Evolutionary conservation across 495 filamentous ascomycete species (phyloP).

Genomic region (Cryomyces minteri): DNA sequence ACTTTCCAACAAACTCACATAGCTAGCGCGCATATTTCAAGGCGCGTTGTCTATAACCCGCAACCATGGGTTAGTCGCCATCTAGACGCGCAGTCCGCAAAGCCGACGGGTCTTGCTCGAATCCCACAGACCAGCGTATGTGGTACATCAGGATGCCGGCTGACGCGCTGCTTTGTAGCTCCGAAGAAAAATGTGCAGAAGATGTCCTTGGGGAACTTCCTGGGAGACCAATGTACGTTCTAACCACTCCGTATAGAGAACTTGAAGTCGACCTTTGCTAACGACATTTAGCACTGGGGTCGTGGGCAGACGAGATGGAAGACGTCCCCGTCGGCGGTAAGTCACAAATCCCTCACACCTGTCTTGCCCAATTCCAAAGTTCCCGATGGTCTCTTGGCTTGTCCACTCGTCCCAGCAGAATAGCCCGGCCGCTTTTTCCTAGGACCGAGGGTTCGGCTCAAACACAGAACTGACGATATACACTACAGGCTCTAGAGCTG

Average conservation of each 20-base stretch:
- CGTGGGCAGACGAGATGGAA: constrained; percentile 98
- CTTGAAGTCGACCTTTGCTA: constrained; percentile 1
- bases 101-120: not conserved
- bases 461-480: no score
- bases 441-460: not conserved
- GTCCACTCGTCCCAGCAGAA: constrained; percentile 3
- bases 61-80: constrained; percentile 22
- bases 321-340: constrained; percentile 57
- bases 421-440: not conserved
- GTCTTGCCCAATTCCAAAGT: not conserved
- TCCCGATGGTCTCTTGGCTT: constrained; percentile 13
- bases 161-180: constrained; percentile 29
- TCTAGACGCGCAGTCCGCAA: constrained; percentile 8
- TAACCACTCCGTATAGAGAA: not conserved
- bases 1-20: not conserved
- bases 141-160: no score
- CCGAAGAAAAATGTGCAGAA: constrained; percentile 84
- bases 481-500: constrained; percentile 12
- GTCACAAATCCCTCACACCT: constrained; percentile 14
- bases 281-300: constrained; percentile 52
- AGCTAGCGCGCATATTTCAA: constrained; percentile 10
- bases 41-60: constrained; percentile 16
- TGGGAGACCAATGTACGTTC: constrained; percentile 62
- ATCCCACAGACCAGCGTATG: not conserved
- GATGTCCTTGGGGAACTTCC: constrained; percentile 84